Evolutionary conservation across 352 stramenopile genomes (phyloP).

Genomic region (Thraustochytrium striatum): DNA sequence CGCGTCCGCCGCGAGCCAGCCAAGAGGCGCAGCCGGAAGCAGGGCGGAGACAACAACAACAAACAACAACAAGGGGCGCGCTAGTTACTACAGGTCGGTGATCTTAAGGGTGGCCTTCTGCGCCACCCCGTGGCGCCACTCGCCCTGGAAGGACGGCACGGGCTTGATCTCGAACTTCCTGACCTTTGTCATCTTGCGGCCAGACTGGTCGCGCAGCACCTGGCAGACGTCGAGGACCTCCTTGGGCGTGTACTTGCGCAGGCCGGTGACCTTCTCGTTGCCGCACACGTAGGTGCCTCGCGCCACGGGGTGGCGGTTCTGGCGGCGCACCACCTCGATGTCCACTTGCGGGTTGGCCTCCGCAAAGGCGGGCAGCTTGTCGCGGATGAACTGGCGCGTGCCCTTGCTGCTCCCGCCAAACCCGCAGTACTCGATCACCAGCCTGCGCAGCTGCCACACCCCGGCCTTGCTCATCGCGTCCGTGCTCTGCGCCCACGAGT

Average conservation of each 20-base stretch:
- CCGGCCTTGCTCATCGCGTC: conserved; percentile 1
- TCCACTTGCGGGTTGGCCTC: conserved; percentile 3
- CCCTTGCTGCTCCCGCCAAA: conserved; percentile 34
- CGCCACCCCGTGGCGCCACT: conserved; percentile 2
- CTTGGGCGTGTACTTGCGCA: conserved; percentile 4
- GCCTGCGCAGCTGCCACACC: conserved; percentile 26
- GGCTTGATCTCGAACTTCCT: not conserved
- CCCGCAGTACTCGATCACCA: conserved; percentile 25
- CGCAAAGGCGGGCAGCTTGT: not conserved
- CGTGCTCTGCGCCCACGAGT: too few species aligned
- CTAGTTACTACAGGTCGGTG: not conserved
- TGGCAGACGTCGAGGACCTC: conserved; percentile 10
- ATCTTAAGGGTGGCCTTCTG: not conserved
- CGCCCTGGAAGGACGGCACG: conserved; percentile 25
- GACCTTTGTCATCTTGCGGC: conserved; percentile 39
- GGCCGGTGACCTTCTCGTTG: conserved; percentile 12
- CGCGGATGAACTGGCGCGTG: conserved; percentile 27
- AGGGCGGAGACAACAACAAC: too few species aligned
- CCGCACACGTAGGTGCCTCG: conserved; percentile 11
- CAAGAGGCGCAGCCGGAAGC: too few species aligned
- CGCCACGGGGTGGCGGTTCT: conserved; percentile 23
- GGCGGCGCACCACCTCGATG: not conserved
- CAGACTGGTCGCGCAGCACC: not conserved
- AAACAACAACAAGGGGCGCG: too few species aligned
- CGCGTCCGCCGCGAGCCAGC: too few species aligned